Base-by-base conservation (phyloP, 306 rosid species). In the Gastrolobium bilobum region DNA sequence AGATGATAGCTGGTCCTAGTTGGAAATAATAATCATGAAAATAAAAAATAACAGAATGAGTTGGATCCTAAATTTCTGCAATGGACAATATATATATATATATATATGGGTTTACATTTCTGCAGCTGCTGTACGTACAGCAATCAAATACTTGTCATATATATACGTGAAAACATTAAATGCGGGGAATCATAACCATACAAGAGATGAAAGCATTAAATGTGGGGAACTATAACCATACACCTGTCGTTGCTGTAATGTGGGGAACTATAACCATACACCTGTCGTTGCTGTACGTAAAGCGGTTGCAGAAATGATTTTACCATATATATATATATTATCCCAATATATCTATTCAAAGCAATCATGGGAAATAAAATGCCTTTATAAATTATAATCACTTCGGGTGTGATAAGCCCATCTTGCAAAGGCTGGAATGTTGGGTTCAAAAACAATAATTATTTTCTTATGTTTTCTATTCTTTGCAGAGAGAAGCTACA, bases 401-500 rank as follows among this genome's bases (percentile, higher is more conserved):
- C 71, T 66, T 62, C 6, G 74, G 40, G 40, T n/a, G 80, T 72
- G 33, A 9, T 72, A 38, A 52, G 47, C 71, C 66, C 81, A 73
- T 67, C 51, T 73, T 68, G 71, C 54, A 34, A 67, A 52, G 74
- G 81, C 53, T 59, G 64, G 77, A 43, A 63, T 29, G 14, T 73
- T 66, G 71, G 47, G 76, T 68, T 73, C 61, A 46, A 29, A 53
- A 73, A 74, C 64, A 56, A 43, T 31, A 2, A 58, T 34, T 52
- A 54, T 20, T 71, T 72, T 66, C 44, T 54, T 10, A 43, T 75
- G 86, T 34, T 67, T 42, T 47, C 35, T 34, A 14, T 81, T 81
- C 13, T 70, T 61, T 60, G 60, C 63, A 94, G 99, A 89, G 99
- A 76, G 91, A 92, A 82, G 90, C 97, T 63, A 94, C 92, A 74